Evolutionary conservation across 208 protist species (phyloP).

Genomic region (Trypanosoma cruzi): DNA sequence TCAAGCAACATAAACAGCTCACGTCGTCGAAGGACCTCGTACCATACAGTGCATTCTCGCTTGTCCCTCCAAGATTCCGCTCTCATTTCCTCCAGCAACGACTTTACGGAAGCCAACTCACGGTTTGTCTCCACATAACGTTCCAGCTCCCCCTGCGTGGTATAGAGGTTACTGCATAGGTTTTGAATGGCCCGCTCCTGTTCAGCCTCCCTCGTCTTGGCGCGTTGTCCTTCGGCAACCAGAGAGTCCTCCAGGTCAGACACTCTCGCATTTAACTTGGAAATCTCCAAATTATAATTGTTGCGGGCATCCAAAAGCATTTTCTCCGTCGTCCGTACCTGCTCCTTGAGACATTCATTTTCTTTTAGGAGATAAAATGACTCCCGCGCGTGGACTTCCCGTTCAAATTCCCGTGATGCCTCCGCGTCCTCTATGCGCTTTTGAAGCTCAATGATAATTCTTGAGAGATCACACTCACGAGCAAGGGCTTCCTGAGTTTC

Average conservation of each 20-base stretch:
- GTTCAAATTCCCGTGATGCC: constrained; percentile 14
- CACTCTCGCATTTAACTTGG: neutral
- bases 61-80: neutral
- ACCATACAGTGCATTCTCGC: constrained; percentile 13
- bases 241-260: constrained; percentile 4
- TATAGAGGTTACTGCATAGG: constrained; percentile 19
- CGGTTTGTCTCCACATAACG: constrained; percentile 10
- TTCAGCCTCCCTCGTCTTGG: constrained; percentile 6
- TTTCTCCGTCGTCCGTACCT: constrained; percentile 13
- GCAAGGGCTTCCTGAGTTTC: constrained; percentile 28
- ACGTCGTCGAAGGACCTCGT: constrained; percentile 6
- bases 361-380: constrained; percentile 28
- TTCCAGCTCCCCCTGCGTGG: constrained; percentile 16
- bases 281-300: constrained; percentile 4
- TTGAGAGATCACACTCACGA: constrained; percentile 23
- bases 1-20: constrained; percentile 22
- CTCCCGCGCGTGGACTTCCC: constrained; percentile 17
- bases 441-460: constrained; percentile 22
- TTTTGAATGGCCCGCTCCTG: constrained; percentile 18
- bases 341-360: constrained; percentile 18
- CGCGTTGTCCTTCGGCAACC: neutral
- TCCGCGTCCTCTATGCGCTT: constrained; percentile 12
- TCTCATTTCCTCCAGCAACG: neutral
- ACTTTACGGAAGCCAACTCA: constrained; percentile 10
- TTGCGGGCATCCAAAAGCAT: neutral